These are phyloP conservation scores for Fusarium sp. DNA, from an alignment of 2,329 filamentous ascomycete species.

Conservation along the genomic window DNA sequence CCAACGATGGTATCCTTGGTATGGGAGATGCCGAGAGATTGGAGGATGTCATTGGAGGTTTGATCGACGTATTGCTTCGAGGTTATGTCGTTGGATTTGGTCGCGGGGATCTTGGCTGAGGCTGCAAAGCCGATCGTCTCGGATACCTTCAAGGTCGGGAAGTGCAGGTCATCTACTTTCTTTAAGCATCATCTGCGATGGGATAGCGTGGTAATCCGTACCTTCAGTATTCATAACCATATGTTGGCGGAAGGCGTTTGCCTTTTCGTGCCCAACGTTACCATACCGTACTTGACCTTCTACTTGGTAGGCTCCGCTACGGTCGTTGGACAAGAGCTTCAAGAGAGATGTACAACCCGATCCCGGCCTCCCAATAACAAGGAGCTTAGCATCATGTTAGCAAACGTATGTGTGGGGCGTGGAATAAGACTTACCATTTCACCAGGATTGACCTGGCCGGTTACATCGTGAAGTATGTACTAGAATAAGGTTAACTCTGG, in stretches of 20 bases:
- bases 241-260: neutral
- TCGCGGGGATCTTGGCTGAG: neutral
- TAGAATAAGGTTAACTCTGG: rapidly evolving
- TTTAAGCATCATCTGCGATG: rapidly evolving
- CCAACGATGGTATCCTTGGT: neutral
- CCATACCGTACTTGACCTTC: neutral
- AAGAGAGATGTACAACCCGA: neutral
- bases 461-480: neutral
- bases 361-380: neutral
- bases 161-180: neutral
- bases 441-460: neutral
- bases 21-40: neutral
- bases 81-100: neutral
- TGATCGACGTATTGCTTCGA: neutral
- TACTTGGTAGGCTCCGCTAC: neutral
- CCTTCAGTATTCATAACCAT: neutral
- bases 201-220: rapidly evolving
- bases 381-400: neutral
- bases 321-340: neutral
- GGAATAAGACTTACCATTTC: neutral
- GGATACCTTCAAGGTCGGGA: neutral
- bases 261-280: neutral
- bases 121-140: neutral
- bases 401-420: rapidly evolving
- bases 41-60: neutral